Conservation (phyloP, 352 stramenopile species). For the Phytopythium mirpurense region DNA sequence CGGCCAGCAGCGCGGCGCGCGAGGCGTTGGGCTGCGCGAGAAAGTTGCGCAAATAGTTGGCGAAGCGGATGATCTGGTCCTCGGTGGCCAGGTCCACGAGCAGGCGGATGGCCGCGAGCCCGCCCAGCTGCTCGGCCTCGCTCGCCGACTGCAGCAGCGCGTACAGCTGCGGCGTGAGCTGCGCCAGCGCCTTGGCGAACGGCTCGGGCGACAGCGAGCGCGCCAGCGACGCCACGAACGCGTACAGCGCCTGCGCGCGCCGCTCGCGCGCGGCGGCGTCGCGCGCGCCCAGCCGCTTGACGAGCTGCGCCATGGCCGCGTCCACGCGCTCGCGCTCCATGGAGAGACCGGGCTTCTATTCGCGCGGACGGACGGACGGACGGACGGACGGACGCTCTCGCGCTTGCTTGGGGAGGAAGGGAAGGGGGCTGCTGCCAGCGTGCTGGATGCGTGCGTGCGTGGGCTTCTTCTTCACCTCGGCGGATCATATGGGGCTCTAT, state of each 20-base stretch:
- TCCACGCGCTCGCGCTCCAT: constrained; percentile 68
- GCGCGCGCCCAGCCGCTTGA: constrained; percentile 48
- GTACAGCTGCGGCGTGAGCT: constrained; percentile 78
- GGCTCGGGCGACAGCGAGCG: constrained; percentile 76
- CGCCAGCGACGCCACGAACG: constrained; percentile 55
- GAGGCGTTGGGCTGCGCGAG: constrained; percentile 68
- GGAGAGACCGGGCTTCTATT: no score
- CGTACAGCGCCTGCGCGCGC: constrained; percentile 53
- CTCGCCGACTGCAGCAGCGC: constrained; percentile 52
- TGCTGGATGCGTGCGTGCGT: no score
- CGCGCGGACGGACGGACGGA: no score
- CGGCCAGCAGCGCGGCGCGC: constrained; percentile 51
- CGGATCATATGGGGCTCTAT: no score
- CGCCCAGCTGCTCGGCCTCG: constrained; percentile 70
- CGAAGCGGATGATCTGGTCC: constrained; percentile 88
- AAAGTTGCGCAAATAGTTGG: constrained; percentile 88
- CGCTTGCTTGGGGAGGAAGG: no score
- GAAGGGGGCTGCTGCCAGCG: no score
- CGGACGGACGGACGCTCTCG: no score
- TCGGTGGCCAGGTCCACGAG: constrained; percentile 82
- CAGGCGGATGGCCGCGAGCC: constrained; percentile 64
- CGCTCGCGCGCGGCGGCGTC: constrained; percentile 28
- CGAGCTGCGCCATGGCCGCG: constrained; percentile 44
- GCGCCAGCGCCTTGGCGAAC: constrained; percentile 67
- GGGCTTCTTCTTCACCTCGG: no score